phyloP scores from a whole-genome alignment of 306 rosid genomes.

The Prunus mira region DNA sequence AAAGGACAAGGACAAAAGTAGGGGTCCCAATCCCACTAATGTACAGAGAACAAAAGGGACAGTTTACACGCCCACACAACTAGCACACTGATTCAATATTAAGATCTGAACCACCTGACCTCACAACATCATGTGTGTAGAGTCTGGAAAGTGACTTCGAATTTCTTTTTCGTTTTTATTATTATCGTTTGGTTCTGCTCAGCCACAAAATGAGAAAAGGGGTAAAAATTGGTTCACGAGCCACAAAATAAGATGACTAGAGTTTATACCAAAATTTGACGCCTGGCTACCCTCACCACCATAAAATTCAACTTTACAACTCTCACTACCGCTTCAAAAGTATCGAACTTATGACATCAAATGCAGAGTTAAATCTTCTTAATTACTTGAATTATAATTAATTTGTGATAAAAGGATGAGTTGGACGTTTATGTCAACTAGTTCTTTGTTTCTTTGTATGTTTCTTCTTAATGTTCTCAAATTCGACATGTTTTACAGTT shows the following conservation, averaged over 20 bases:
- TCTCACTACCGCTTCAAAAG: background rate
- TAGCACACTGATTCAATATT: background rate
- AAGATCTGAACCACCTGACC: constrained; percentile 9
- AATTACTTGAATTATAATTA: background rate
- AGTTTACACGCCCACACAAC: constrained; percentile 18
- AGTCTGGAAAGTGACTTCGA: background rate
- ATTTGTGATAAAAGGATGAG: background rate
- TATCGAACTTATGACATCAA: too few species aligned
- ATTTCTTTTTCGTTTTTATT: too few species aligned
- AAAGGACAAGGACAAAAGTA: background rate
- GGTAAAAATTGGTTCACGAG: background rate
- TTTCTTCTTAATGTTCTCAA: too few species aligned
- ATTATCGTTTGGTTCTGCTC: too few species aligned
- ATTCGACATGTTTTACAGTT: too few species aligned
- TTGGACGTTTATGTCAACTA: too few species aligned
- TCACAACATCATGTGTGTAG: background rate
- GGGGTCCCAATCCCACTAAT: constrained; percentile 15
- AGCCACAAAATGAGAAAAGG: background rate
- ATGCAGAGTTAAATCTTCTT: too few species aligned
- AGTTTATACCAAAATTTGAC: background rate
- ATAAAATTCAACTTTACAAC: background rate
- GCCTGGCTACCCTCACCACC: background rate
- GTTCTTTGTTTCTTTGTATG: too few species aligned
- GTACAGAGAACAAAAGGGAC: constrained; percentile 12
- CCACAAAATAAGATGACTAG: background rate